These are phyloP conservation scores for Eimeria sp. DNA, from an alignment of 169 alveolate species.

Conservation along the genomic window DNA sequence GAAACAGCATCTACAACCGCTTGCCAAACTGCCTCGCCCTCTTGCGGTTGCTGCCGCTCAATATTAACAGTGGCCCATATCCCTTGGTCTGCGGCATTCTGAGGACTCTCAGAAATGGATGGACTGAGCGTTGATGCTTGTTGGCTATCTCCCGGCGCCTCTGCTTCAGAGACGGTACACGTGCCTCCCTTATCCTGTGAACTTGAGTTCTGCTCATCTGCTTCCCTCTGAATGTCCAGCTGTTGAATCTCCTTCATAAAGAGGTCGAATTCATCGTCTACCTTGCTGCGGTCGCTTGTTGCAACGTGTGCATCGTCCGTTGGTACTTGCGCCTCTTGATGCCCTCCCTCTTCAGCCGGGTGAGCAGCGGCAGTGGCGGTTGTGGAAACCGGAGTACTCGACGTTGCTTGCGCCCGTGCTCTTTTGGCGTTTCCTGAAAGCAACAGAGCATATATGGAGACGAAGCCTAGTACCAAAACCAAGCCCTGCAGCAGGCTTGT, in stretches of 20 bases:
- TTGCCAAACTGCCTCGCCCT: slow-evolving; percentile 31
- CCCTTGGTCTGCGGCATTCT: not conserved
- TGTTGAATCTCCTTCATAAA: slow-evolving; percentile 69
- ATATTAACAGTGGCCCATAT: not conserved
- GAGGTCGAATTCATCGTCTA: slow-evolving; percentile 54
- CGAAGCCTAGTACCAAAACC: not conserved
- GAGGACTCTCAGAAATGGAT: not conserved
- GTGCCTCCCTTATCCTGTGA: not conserved
- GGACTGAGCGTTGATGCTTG: not conserved
- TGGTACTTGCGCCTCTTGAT: slow-evolving; percentile 22
- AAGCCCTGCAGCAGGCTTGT: not conserved
- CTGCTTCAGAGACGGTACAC: not conserved
- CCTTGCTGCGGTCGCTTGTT: not conserved
- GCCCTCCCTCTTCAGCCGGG: slow-evolving; percentile 10
- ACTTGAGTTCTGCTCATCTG: not conserved
- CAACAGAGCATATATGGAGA: not conserved
- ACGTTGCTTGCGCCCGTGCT: slow-evolving; percentile 7
- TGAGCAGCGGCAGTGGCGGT: slow-evolving; percentile 30
- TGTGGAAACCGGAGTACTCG: not conserved
- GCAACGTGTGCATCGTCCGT: not conserved
- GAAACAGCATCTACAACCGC: slow-evolving; percentile 58
- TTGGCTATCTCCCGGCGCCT: not conserved
- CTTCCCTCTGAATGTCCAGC: slow-evolving; percentile 52
- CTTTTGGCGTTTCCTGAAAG: slow-evolving; percentile 7
- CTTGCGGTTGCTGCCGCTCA: not conserved